Base-by-base conservation (phyloP, 2,329 filamentous ascomycete species). In the Fusarium zealandicum region DNA sequence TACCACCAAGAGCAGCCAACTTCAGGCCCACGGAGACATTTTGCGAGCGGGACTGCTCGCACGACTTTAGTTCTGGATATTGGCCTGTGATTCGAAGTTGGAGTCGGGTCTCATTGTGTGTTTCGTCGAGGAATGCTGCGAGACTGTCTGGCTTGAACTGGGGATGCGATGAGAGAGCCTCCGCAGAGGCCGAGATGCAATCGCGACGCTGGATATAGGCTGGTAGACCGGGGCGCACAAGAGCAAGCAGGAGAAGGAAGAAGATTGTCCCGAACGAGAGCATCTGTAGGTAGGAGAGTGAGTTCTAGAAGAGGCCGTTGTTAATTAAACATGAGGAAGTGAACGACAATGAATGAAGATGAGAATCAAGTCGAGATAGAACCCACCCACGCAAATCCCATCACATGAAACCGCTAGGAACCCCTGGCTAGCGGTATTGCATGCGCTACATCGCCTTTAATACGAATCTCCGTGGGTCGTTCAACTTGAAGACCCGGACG, bases 201-300 rank as follows among this genome's bases (percentile, higher is more conserved):
- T 64, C 42, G n/a, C 47, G 47, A 33, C 40, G 35, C 5, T 66
- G 57, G 6, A 66, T 35, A 18, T 66, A 33, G 2, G 63, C 58
- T 3, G 63, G 57, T 10, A 48, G 25, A 22, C 12, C 39, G n/a
- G 51, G 16, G 6, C 11, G 31, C 16, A 43, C 39, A 6, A 42
- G 31, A 9, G 40, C 30, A 6, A 58, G 41, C 13, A 48, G 17
- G 17, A 54, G 47, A 25, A 39, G 17, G 32, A 32, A 30, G n/a
- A 52, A 6, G 3, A 32, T 8, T 6, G 32, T 27, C 12, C 10
- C 9, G 25, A 61, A 58, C 10, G 39, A 53, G 33, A 9, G 43
- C 50, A 52, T 57, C 30, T 35, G 51, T 17, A 32, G 3, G 9
- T n/a, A 5, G 31, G 38, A 36, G 30, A 20, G 30, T 12, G 18